Conservation (phyloP, 2,329 filamentous ascomycete species). For the Pseudogymnoascus sp. region DNA sequence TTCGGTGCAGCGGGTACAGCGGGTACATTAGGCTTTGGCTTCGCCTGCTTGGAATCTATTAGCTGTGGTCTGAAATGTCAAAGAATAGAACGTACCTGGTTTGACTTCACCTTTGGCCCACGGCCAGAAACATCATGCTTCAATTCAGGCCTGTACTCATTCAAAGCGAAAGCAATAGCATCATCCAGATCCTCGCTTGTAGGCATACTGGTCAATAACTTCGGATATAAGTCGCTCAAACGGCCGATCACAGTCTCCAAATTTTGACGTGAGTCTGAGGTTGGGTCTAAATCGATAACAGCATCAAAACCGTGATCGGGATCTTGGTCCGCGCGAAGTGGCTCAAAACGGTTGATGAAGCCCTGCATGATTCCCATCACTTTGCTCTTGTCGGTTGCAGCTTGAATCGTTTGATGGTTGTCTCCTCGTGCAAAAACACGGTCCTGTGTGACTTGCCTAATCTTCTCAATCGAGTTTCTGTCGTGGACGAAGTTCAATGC, state of each 20-base stretch:
- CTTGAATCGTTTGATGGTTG: constrained; percentile 96
- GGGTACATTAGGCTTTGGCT: constrained; percentile 27
- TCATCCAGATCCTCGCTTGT: constrained; percentile 66
- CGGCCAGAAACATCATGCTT: constrained; percentile 66
- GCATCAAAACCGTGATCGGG: constrained; percentile 79
- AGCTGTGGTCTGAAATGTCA: constrained; percentile 8
- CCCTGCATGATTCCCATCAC: constrained; percentile 91
- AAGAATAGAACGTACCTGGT: constrained; percentile 23
- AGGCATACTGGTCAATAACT: constrained; percentile 65
- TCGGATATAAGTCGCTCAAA: constrained; percentile 71
- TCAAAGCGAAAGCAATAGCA: constrained; percentile 68
- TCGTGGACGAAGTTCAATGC: constrained; percentile 86
- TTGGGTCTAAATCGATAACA: constrained; percentile 76
- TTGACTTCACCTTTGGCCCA: constrained; percentile 34
- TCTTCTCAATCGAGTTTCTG: constrained; percentile 55
- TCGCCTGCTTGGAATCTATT: constrained; percentile 20
- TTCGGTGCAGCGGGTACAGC: constrained; percentile 35
- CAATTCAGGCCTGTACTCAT: constrained; percentile 68
- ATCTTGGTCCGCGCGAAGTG: constrained; percentile 54
- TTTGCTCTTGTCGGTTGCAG: constrained; percentile 64
- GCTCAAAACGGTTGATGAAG: constrained; percentile 81
- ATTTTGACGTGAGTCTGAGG: constrained; percentile 71
- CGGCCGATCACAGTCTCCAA: constrained; percentile 69
- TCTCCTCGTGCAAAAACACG: constrained; percentile 82
- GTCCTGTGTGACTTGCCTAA: constrained; percentile 66